Base-by-base conservation (phyloP, 306 rosid genomes). In the Lathyrus sativus region DNA sequence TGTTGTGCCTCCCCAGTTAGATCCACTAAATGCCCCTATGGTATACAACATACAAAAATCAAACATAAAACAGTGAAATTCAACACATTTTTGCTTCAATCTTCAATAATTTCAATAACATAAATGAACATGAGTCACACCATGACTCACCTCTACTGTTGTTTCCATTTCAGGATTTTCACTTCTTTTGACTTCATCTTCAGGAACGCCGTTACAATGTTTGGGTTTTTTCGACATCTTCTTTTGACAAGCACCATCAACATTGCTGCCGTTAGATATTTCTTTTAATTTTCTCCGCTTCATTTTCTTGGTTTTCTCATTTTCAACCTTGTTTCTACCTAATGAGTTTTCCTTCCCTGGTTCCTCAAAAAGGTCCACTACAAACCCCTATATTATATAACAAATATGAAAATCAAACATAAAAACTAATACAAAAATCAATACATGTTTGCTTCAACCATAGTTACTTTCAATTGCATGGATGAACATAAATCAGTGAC, bases 301-400 rank as follows among this genome's bases (percentile, higher is more conserved):
- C 49, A 42, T 35, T 68, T 84, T 79, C 85, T 69, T 84, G 18
- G 57, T 54, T 54, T 54, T 54, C 14, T 11, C 15, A 2, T 2
- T 26, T 11, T 54, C 37, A 54, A 11, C 12, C 13, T 31, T 31
- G 7, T 61, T 61, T 10, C 29, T 46, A 61, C 18, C 48, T 5
- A 5, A 2, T 7, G 95, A 77, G 73, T 89, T 85, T 77, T 90
- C 96, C 83, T 89, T 89, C 65, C 9, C 76, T 11, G 31, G 22
- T 51, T 72, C 61, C n/a, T 12, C 73, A 2, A 54, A 28, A 9
- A 55, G 54, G 39, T 33, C 9, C 7, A 61, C 69, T 17, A 17
- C 79, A 76, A 62, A 59, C 50, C 50, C 82, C 82, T 81, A 39
- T 8, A 79, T 74, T 6, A 65, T 4, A 59, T 9, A 14, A 39